Conservation (phyloP, 2,329 filamentous ascomycete genomes). For the Penicillium sp. region DNA sequence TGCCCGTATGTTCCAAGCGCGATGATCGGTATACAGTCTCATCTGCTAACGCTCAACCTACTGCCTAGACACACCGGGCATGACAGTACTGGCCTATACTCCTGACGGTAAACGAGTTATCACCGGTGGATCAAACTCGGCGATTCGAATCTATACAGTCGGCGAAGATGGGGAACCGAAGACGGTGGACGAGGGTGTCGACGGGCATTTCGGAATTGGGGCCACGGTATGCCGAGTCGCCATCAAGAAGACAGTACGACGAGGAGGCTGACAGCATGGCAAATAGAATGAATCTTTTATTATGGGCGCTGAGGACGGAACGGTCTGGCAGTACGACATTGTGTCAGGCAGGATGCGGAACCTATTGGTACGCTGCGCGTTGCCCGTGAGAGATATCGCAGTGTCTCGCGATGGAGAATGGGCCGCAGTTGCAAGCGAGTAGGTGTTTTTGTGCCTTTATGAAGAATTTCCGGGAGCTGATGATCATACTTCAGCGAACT, state of each 20-base stretch:
- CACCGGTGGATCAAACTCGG: slow-evolving; percentile 90
- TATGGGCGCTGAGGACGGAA: slow-evolving; percentile 88
- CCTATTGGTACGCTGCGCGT: slow-evolving; percentile 76
- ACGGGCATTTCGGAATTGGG: slow-evolving; percentile 77
- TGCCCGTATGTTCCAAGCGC: slow-evolving; percentile 46
- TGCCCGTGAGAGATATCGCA: slow-evolving; percentile 82
- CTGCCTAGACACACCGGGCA: slow-evolving; percentile 70
- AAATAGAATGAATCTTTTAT: slow-evolving; percentile 79
- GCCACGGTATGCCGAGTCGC: slow-evolving; percentile 55
- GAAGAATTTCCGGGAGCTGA: slow-evolving; percentile 5
- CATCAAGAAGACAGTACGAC: neutral
- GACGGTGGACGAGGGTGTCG: slow-evolving; percentile 86
- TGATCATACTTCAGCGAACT: slow-evolving; percentile 60
- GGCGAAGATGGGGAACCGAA: slow-evolving; percentile 88
- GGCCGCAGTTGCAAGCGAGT: slow-evolving; percentile 95
- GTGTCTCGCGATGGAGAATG: slow-evolving; percentile 78
- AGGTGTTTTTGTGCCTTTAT: slow-evolving; percentile 26
- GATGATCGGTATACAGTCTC: neutral
- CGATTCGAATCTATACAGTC: slow-evolving; percentile 86
- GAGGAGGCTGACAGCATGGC: slow-evolving; percentile 3
- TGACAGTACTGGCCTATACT: slow-evolving; percentile 84
- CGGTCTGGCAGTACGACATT: slow-evolving; percentile 90
- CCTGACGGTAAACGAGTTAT: slow-evolving; percentile 82
- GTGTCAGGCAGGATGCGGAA: slow-evolving; percentile 67
- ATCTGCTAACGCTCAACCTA: slow-evolving; percentile 9